Base-by-base conservation (phyloP, 345 rosid genomes). In the Linum tenue region DNA sequence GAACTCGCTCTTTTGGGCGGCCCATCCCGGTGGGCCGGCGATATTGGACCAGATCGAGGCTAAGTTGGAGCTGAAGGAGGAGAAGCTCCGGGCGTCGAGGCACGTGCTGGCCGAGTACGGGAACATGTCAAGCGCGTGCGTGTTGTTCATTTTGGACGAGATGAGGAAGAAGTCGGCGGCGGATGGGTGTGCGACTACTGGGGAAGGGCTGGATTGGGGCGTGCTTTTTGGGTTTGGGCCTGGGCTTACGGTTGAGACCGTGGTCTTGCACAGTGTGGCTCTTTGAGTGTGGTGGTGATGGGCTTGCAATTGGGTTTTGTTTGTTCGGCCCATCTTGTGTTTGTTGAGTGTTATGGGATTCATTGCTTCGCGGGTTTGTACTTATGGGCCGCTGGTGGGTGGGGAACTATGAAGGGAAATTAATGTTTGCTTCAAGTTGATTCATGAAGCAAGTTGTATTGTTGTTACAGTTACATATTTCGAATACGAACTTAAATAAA, bases 191-290 rank as follows among this genome's bases (percentile, higher is more conserved):
- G 5, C 16, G 38, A 57, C 60, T 10, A 57, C 60, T 17, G 60
- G 60, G 7, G 60, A 57, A 57, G 60, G 60, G 60, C 36, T 57
- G 10, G 60, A 57, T 31, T 57, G 60, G 60, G 60, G 60, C 5
- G 60, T 57, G 16, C 60, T 57, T 1, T 57, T 57, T 16, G 60
- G 60, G 22, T 57, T 57, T 17, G 60, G 60, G 37, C 60, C 60
- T 57, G 60, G 60, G 6, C 60, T 57, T 22, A 57, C 60, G 2
- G 60, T 57, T n/a, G 60, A 57, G 60, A 57, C 60, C 22, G 60
- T 57, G 7, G 60, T 57, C 38, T 37, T 57, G 16, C 60, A 57
- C 37, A 57, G 60, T 57, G 60, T 57, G 37, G 37, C 5, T 57
- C 7, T 16, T 57, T 57, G 60, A 57, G 60, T 57, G n/a, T 57